Conservation (phyloP, 2,329 filamentous ascomycete genomes). For the Penicillium concentricum region DNA sequence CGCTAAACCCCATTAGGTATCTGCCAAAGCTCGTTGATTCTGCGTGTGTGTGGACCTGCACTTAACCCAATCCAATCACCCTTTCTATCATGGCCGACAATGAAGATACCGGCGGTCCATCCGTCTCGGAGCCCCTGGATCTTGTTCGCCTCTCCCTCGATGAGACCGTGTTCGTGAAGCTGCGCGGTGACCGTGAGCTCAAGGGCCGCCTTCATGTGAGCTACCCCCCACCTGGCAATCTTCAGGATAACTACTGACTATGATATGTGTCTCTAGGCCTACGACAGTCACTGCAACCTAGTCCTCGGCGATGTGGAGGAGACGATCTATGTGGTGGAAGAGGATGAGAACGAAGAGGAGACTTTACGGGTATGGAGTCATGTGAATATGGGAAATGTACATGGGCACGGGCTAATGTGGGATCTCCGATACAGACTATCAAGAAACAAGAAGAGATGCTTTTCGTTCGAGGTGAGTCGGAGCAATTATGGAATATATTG, state of each 20-base stretch:
- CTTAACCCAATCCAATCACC: constrained; percentile 6
- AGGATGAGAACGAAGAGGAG: constrained; percentile 74
- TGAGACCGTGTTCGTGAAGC: constrained; percentile 95
- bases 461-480: constrained; percentile 80
- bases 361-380: constrained; percentile 63
- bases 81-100: constrained; percentile 70
- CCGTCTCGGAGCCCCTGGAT: constrained; percentile 89
- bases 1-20: constrained; percentile 19
- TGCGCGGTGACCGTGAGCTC: constrained; percentile 90
- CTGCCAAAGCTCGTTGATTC: constrained; percentile 24
- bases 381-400: background rate
- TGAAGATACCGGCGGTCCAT: constrained; percentile 64
- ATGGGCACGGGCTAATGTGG: constrained; percentile 10
- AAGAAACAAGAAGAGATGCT: constrained; percentile 99
- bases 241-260: constrained; percentile 17
- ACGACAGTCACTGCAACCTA: constrained; percentile 97
- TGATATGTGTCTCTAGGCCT: constrained; percentile 62
- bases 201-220: constrained; percentile 91
- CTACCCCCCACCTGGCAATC: constrained; percentile 11
- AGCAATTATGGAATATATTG: background rate
- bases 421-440: constrained; percentile 63
- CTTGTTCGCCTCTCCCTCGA: constrained; percentile 92
- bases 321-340: constrained; percentile 90
- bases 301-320: constrained; percentile 96
- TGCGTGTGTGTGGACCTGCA: constrained; percentile 10